Base-by-base conservation (phyloP, 2,329 filamentous ascomycete genomes). In the Intubia oerlemansii region DNA sequence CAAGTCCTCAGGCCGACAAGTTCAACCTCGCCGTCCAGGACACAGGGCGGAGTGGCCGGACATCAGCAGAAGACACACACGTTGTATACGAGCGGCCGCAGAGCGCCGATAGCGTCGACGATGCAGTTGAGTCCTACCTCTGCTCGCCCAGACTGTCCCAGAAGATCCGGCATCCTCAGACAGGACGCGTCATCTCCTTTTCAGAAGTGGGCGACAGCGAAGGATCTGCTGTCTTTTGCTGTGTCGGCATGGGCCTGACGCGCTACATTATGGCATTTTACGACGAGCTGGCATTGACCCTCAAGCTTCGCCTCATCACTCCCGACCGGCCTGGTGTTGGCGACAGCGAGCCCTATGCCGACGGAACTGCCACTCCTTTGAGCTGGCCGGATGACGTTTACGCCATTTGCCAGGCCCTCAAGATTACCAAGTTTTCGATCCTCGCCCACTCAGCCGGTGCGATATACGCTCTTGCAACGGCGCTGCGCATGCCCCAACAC, bases 221-320 rank as follows among this genome's bases (percentile, higher is more conserved):
- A 24, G 88, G 88, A 2, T 85, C 76, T 39, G 85, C 82, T 3
- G 80, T 98, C 2, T 84, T 98, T 40, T 90, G 88, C 46, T 98
- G 88, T 43, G 82, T 98, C 3, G 88, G 88, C 13, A 98, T 98
- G 88, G 88, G 88, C 0, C 52, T 98, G 42, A 98, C 88, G 9
- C 68, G 88, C 49, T 98, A 88, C 46, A 78, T 98, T 34, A 93
- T 81, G 35, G 82, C 84, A 0, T 98, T 98, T 46, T 98, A 95
- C 45, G 88, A 98, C 46, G 88, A 98, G 48, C 58, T 98, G 30
- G 88, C 88, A 3, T 55, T 79, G 42, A 91, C 84, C 1, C 55
- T 98, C 34, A 88, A 81, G 47, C 53, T 98, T 32, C 70, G 88
- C 13, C 60, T 98, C 29, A 91, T 98, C 39, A 95, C 88, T 1